A percentile compares a stretch with the other conserved stretches of the same genome.
These are phyloP conservation scores for Porphyrellus sp. DNA, from an alignment of 1,284 basidiomycete species.

Conservation along the genomic window DNA sequence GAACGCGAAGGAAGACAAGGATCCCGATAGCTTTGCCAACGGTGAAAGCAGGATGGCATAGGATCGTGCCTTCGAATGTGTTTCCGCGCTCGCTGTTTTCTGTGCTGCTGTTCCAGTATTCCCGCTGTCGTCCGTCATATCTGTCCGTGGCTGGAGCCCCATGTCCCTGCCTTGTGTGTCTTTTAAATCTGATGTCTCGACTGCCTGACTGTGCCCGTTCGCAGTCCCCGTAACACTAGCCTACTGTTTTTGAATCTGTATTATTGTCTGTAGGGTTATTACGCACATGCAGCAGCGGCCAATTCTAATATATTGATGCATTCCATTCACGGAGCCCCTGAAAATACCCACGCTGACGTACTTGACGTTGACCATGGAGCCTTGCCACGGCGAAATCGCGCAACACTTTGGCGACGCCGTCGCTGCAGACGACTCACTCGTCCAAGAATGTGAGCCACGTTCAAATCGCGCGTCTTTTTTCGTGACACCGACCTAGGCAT, in stretches of 20 bases:
- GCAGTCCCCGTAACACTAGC: slow-evolving; percentile 21
- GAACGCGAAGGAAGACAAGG: slow-evolving; percentile 20
- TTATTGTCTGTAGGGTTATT: slow-evolving; percentile 32
- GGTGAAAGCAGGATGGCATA: slow-evolving; percentile 37
- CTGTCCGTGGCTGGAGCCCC: slow-evolving; percentile 21
- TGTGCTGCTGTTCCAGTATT: slow-evolving; percentile 15
- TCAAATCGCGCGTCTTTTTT: slow-evolving; percentile 1
- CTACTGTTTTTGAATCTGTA: slow-evolving; percentile 30
- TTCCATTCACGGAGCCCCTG: not conserved
- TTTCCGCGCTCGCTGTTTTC: slow-evolving; percentile 1
- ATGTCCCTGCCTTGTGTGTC: slow-evolving; percentile 14
- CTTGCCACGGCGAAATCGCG: slow-evolving; percentile 30
- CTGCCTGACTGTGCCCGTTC: slow-evolving; percentile 10
- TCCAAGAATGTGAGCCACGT: slow-evolving; percentile 48
- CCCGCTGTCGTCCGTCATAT: slow-evolving; percentile 20
- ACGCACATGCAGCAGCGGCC: slow-evolving; percentile 15
- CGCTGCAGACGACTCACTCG: slow-evolving; percentile 35
- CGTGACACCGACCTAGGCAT: slow-evolving; percentile 44
- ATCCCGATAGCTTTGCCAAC: slow-evolving; percentile 25
- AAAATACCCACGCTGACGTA: not conserved
- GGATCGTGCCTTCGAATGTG: slow-evolving; percentile 34
- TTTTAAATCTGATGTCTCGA: slow-evolving; percentile 15
- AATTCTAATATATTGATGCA: slow-evolving; percentile 30
- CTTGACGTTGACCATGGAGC: slow-evolving; percentile 29
- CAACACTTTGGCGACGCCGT: slow-evolving; percentile 35